phyloP scores from a whole-genome alignment of 495 filamentous ascomycete genomes.

The Apodospora peruviana region DNA sequence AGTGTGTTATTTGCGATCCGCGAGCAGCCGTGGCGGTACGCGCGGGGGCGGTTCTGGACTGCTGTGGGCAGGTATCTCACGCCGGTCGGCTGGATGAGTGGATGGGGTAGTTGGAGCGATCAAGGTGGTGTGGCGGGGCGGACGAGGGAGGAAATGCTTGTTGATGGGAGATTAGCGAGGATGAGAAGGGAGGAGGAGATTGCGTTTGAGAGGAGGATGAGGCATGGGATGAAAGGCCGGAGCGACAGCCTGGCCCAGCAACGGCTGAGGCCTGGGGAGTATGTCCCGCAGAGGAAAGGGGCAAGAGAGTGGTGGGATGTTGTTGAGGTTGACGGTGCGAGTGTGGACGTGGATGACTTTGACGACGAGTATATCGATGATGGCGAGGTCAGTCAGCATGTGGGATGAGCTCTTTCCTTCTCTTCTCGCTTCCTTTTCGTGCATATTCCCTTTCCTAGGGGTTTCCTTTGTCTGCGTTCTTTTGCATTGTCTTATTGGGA shows the following conservation, averaged over 20 bases:
- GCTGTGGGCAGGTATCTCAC: slow-evolving; percentile 16
- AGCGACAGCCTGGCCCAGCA: slow-evolving; percentile 1
- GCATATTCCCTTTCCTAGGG: too few species aligned
- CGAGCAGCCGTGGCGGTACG: slow-evolving; percentile 65
- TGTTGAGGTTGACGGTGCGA: slow-evolving; percentile 3
- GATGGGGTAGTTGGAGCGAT: slow-evolving; percentile 10
- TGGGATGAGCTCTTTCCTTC: not conserved
- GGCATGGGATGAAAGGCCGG: slow-evolving; percentile 2
- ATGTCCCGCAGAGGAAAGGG: not conserved
- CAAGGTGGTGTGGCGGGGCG: slow-evolving; percentile 22
- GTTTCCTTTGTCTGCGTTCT: too few species aligned
- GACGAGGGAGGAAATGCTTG: slow-evolving; percentile 40
- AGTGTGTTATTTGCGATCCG: slow-evolving; percentile 58
- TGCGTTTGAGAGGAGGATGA: slow-evolving; percentile 17
- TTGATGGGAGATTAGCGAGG: slow-evolving; percentile 39
- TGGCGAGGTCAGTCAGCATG: not conserved
- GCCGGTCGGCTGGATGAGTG: slow-evolving; percentile 6
- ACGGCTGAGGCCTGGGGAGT: not conserved
- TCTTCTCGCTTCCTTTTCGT: too few species aligned
- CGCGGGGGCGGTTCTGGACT: slow-evolving; percentile 42
- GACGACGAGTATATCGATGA: not conserved
- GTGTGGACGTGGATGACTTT: slow-evolving; percentile 1
- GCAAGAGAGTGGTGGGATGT: slow-evolving; percentile 20
- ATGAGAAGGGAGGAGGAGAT: slow-evolving; percentile 35
- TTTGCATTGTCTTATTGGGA: too few species aligned